Evolutionary conservation across 768 basidiomycete genomes (phyloP).

Genomic region (Candolleomyces eurysporus): DNA sequence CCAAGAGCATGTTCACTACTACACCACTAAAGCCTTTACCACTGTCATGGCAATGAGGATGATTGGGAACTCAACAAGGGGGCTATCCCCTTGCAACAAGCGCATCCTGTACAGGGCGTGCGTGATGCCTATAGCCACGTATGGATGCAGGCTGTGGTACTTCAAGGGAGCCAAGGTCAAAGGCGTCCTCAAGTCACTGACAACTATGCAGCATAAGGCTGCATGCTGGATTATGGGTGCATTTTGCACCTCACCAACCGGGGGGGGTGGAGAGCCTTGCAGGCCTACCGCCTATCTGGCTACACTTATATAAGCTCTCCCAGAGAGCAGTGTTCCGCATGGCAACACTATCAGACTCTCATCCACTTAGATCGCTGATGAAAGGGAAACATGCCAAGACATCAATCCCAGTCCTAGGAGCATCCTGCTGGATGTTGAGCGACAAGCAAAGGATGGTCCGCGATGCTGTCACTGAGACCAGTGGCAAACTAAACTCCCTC

Average conservation of each 20-base stretch:
- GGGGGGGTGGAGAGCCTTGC: too few species aligned
- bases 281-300: too few species aligned
- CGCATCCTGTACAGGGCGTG: too few species aligned
- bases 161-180: too few species aligned
- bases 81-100: too few species aligned
- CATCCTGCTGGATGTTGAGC: background rate
- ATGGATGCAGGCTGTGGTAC: too few species aligned
- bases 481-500: background rate
- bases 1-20: too few species aligned
- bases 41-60: background rate
- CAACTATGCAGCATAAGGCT: slow-evolving; percentile 3
- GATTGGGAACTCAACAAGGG: too few species aligned
- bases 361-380: too few species aligned
- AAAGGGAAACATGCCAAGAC: background rate
- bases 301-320: background rate
- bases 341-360: background rate
- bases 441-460: background rate
- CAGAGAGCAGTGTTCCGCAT: background rate
- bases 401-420: too few species aligned
- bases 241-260: too few species aligned
- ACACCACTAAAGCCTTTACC: background rate
- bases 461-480: background rate
- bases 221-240: slow-evolving; percentile 3
- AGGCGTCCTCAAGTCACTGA: slow-evolving; percentile 2
- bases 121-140: too few species aligned